Base-by-base conservation (phyloP, 1,284 basidiomycete species). In the Sporisorium graminicola region DNA sequence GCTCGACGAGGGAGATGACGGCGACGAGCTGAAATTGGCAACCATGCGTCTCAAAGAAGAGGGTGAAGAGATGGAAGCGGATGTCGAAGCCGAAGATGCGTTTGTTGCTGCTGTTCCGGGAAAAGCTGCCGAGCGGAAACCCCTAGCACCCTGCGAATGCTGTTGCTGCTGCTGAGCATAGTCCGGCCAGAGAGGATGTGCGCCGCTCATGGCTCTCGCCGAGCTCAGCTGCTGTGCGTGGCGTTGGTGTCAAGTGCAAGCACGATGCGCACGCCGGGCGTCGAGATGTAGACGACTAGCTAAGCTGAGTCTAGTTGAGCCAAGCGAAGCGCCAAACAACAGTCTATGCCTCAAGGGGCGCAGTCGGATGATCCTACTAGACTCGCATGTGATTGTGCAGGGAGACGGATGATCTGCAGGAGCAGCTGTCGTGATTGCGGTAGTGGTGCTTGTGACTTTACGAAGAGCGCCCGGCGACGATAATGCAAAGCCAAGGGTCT, bases 111-210 rank as follows among this genome's bases (percentile, higher is more conserved):
- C 31, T 57, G 53, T 42, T 6, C 35, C 35, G 8, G 14, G 12
- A 35, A 13, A 9, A 13, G 35, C 13, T 35, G 50, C 33, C 26
- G 44, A 47, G 3, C 13, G 26, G 24, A 18, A 16, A 26, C 24
- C 10, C 14, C 22, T 12, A 46, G 22, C 10, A 35, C 8, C 8
- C 44, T 46, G 44, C 29, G 29, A 5, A 14, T 52, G 50, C 50
- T 33, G 50, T 13, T 33, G 42, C 26, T 58, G 62, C n/a, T 44
- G 55, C 33, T 31, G 58, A 31, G 37, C 56, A 35, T 54, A 62
- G 50, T 68, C 65, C 43, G 65, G 59, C 65, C 65, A 62, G n/a
- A 62, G 18, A 35, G 65, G 65, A 58, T 58, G 59, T 22, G 46
- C 12, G 7, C 50, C 54, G 31, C 65, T 63, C 65, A 68, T 68